These are phyloP conservation scores for Xylariales sp. DNA, from an alignment of 2,329 filamentous ascomycete species.

Conservation along the genomic window DNA sequence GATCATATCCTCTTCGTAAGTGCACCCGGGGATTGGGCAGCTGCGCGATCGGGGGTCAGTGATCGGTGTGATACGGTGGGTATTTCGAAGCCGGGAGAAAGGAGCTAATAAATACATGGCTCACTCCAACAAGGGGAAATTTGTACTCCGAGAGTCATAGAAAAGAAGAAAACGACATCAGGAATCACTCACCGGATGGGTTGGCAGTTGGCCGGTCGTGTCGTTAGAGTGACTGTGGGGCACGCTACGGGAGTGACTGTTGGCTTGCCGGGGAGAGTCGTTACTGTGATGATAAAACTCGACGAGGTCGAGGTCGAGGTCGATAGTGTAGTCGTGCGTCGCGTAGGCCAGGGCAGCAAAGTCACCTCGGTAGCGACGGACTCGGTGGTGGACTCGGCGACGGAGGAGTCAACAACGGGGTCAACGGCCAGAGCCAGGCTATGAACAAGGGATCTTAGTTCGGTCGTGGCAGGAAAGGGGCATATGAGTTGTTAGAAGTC, in stretches of 20 bases:
- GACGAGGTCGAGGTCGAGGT: background rate
- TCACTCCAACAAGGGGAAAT: too few species aligned
- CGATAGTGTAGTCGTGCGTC: conserved; percentile 1
- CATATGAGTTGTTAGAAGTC: background rate
- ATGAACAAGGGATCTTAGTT: background rate
- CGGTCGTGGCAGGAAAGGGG: too few species aligned
- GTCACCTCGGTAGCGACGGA: background rate
- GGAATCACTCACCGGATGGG: conserved; percentile 41
- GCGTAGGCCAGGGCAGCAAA: conserved; percentile 5
- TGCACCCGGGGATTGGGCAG: conserved; percentile 53
- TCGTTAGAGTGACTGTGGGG: conserved; percentile 52
- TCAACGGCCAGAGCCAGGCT: conserved; percentile 16
- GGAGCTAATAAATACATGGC: too few species aligned
- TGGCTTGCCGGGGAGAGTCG: conserved; percentile 40
- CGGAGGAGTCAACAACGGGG: background rate
- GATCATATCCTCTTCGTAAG: conserved; percentile 44
- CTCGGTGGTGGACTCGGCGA: background rate
- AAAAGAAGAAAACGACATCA: too few species aligned
- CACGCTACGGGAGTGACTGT: conserved; percentile 42
- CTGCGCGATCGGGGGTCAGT: too few species aligned
- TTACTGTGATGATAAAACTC: conserved; percentile 45
- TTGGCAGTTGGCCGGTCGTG: conserved; percentile 49
- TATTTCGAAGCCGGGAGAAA: too few species aligned
- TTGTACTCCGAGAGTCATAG: too few species aligned
- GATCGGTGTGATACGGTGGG: too few species aligned